phyloP scores from a whole-genome alignment of 257 asterid species.

The Solanum megistacrolobum region DNA sequence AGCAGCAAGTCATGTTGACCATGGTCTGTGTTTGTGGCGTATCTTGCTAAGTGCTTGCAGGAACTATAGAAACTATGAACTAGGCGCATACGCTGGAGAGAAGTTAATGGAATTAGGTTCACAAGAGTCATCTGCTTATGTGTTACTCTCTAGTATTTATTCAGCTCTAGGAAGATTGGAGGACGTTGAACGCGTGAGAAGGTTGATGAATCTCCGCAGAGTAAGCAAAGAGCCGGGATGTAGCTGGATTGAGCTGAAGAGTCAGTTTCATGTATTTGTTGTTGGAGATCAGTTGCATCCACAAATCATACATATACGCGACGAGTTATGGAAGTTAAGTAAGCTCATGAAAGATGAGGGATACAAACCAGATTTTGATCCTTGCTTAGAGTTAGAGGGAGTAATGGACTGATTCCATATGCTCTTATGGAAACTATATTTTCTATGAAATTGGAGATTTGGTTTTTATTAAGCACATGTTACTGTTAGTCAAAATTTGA shows the following conservation, averaged over 20 bases:
- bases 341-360: conserved; percentile 46
- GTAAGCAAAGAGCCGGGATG: conserved; percentile 82
- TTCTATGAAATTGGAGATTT: not conserved
- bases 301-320: conserved; percentile 34
- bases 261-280: conserved; percentile 66
- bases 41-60: conserved; percentile 67
- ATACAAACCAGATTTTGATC: conserved; percentile 17
- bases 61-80: conserved; percentile 54
- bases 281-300: conserved; percentile 73
- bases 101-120: conserved; percentile 66
- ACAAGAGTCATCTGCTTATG: conserved; percentile 72
- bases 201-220: conserved; percentile 57
- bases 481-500: not conserved
- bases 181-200: conserved; percentile 62
- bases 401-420: not conserved
- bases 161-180: conserved; percentile 50
- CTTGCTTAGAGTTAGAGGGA: conserved; percentile 11
- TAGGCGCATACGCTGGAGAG: conserved; percentile 90
- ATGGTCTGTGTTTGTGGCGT: conserved; percentile 73
- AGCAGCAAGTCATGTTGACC: conserved; percentile 32
- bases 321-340: conserved; percentile 35
- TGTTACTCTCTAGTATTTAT: conserved; percentile 71
- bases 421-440: not conserved
- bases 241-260: conserved; percentile 87
- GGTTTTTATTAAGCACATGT: not conserved